These are phyloP conservation scores for Lyophyllum semitale DNA, from an alignment of 768 basidiomycete genomes.

Conservation along the genomic window DNA sequence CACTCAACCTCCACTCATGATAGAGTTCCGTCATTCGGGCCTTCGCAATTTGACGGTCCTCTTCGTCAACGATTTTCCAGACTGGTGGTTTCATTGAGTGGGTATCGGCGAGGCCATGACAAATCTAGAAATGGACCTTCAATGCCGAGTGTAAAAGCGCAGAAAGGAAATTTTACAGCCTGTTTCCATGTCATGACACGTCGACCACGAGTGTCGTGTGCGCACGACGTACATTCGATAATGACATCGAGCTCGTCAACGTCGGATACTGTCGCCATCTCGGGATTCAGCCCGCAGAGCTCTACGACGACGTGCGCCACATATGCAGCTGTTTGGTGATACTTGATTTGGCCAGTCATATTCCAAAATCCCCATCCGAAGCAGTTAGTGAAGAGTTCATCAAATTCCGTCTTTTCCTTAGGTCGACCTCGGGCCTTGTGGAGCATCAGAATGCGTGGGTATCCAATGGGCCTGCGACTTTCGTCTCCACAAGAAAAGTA, in stretches of 20 bases:
- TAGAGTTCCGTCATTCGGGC: background rate
- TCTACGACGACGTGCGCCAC: background rate
- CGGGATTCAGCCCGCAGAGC: background rate
- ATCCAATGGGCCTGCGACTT: background rate
- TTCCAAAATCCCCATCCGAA: background rate
- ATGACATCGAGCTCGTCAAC: background rate
- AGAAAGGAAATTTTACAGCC: background rate
- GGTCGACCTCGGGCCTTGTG: background rate
- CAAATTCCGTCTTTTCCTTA: background rate
- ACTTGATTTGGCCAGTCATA: background rate
- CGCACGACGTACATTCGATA: background rate
- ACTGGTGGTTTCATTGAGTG: background rate
- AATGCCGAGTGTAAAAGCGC: background rate
- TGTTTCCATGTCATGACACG: background rate
- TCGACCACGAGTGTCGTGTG: background rate
- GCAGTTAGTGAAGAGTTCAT: background rate
- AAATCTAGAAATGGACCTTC: background rate
- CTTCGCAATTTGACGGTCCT: background rate
- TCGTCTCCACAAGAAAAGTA: background rate
- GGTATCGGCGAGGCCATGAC: background rate
- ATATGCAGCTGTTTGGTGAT: background rate
- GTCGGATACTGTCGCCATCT: background rate
- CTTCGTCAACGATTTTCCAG: background rate
- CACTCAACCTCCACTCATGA: constrained; percentile 3
- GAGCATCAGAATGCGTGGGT: background rate